Conservation (phyloP, 768 basidiomycete species). For the Galerina marginata region DNA sequence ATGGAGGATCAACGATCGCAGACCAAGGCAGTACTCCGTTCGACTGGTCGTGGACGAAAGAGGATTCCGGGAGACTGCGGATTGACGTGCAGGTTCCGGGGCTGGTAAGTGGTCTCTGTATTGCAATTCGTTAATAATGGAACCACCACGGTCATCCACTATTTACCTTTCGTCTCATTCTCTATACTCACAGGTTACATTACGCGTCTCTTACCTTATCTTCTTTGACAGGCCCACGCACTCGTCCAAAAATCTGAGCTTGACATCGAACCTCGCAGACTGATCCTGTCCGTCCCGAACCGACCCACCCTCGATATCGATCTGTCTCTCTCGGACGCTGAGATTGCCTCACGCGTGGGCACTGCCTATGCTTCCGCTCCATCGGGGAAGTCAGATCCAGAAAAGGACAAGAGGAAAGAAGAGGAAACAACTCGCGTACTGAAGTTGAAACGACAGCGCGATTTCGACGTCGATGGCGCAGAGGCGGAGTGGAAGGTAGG, state of each 20-base stretch:
- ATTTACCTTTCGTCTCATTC: not conserved
- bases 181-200: not conserved
- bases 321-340: conserved; percentile 58
- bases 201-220: not conserved
- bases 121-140: not conserved
- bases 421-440: conserved; percentile 41
- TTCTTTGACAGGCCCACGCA: conserved; percentile 46
- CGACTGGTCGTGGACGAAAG: conserved; percentile 62
- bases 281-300: conserved; percentile 56
- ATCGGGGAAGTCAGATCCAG: not conserved
- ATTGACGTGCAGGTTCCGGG: conserved; percentile 60
- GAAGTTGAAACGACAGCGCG: conserved; percentile 60
- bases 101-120: conserved; percentile 54
- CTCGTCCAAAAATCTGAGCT: conserved; percentile 55
- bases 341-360: conserved; percentile 42
- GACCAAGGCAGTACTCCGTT: conserved; percentile 30
- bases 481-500: conserved; percentile 71
- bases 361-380: conserved; percentile 12
- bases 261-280: conserved; percentile 67
- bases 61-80: conserved; percentile 42
- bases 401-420: conserved; percentile 25
- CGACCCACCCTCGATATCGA: conserved; percentile 62
- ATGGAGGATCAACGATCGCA: not conserved
- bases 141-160: no score
- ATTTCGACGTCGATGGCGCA: conserved; percentile 66